phyloP scores from a whole-genome alignment of 345 rosid species.

The Brassica incana region DNA sequence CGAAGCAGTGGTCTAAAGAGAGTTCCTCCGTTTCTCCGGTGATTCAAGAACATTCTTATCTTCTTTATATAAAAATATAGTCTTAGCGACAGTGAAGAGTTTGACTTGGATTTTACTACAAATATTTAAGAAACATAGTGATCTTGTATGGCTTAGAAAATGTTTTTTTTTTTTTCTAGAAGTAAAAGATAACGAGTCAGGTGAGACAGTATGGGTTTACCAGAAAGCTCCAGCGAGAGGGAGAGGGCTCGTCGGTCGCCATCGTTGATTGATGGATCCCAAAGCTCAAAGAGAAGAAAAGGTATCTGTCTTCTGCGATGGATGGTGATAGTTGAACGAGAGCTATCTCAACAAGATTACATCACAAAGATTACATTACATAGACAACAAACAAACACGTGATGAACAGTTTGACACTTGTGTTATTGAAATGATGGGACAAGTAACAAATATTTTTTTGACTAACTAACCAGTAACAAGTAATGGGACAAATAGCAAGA shows the following conservation, averaged over 20 bases:
- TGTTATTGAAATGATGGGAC: not conserved
- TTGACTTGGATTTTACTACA: constrained; percentile 13
- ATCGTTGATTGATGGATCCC: constrained; percentile 31
- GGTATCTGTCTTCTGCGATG: not conserved
- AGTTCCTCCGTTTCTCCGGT: constrained; percentile 37
- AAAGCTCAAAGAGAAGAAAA: not conserved
- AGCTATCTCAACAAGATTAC: not conserved
- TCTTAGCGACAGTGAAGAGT: constrained; percentile 9
- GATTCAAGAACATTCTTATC: not conserved
- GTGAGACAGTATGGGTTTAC: constrained; percentile 33
- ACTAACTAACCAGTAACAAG: too few relatives aligned
- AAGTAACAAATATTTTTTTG: too few relatives aligned
- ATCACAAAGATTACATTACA: not conserved
- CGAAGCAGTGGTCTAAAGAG: not conserved
- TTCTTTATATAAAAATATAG: not conserved
- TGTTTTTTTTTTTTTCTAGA: not conserved
- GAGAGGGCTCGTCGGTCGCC: constrained; percentile 62
- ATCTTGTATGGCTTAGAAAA: not conserved
- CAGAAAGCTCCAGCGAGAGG: constrained; percentile 91
- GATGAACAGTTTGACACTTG: not conserved
- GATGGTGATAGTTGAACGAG: constrained; percentile 23
- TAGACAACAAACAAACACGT: not conserved
- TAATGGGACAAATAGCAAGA: too few relatives aligned
- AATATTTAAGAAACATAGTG: not conserved
- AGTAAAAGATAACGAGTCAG: not conserved